These are phyloP conservation scores for Aspergillus aculeatus DNA, from an alignment of 2,329 filamentous ascomycete species.

Conservation along the genomic window DNA sequence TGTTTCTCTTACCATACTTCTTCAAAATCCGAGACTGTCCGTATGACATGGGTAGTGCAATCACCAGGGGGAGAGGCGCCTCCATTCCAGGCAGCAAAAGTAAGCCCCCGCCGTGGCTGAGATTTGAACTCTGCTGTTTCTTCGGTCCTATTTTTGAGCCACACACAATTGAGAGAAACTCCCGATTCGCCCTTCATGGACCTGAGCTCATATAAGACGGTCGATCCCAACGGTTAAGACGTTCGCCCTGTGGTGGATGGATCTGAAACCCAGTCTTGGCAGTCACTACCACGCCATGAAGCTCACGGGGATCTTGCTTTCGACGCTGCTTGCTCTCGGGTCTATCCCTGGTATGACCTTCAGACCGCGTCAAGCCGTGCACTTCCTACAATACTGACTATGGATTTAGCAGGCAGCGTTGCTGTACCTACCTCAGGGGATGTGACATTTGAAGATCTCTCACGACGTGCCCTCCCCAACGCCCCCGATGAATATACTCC, in stretches of 20 bases:
- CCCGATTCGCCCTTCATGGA: too few relatives aligned
- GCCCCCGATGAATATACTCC: conserved; percentile 72
- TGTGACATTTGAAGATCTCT: neutral
- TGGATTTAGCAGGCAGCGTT: neutral
- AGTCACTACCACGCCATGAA: neutral
- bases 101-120: neutral
- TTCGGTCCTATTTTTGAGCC: neutral
- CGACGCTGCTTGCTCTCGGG: neutral
- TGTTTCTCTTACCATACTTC: too few relatives aligned
- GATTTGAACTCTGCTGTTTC: neutral
- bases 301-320: neutral
- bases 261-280: neutral
- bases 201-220: neutral
- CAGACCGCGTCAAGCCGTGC: too few relatives aligned
- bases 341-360: neutral
- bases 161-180: too few relatives aligned
- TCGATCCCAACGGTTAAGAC: neutral
- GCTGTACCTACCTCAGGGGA: neutral
- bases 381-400: too few relatives aligned
- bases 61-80: neutral
- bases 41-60: neutral
- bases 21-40: neutral
- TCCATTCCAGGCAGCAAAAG: neutral
- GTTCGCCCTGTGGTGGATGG: neutral
- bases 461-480: conserved; percentile 50